Base-by-base conservation (phyloP, 352 stramenopile species). In the Pythium utonaiense region DNA sequence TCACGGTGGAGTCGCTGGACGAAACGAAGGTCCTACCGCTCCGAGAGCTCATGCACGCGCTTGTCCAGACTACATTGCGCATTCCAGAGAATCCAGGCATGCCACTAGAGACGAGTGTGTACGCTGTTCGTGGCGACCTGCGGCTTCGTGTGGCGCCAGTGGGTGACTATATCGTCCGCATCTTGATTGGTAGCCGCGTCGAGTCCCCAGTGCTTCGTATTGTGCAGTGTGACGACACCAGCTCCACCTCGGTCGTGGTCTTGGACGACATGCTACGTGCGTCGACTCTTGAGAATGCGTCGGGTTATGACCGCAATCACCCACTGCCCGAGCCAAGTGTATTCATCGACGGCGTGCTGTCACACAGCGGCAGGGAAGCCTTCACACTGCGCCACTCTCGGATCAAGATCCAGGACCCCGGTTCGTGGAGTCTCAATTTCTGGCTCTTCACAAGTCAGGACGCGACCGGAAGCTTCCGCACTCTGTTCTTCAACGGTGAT, bases 401-500 rank as follows among this genome's bases (percentile, higher is more conserved):
- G 47, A 77, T 89, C 52, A 31, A 60, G 8, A 71, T 74, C 16
- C 57, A 73, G 31, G 53, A 76, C n/a, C 68, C 10, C 3, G 75
- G 75, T 1, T 81, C 80, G 0, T 93, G 83, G 83, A 84, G 71
- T 47, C 51, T 93, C 19, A 83, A 71, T 38, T 81, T 89, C 31
- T 93, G 83, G 83, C 17, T 85, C 14, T 86, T 89, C 21, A 74
- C 78, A 13, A 72, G 62, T 0, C 64, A 89, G 53, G 60, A 85
- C 25, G 53, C 80, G 10, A 93, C 78, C 1, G 84, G 77, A 1
- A 61, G 30, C 22, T 86, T 89, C 50, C 73, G 86, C 14, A 81
- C 82, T 10, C 60, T 96, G 7, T 83, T 96, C 36, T 96, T 93
- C 66, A 88, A 96, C 57, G 88, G 87, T 24, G 61, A 89, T 42